phyloP scores from a whole-genome alignment of 2,329 filamentous ascomycete genomes.

The Aspergillus sp. region DNA sequence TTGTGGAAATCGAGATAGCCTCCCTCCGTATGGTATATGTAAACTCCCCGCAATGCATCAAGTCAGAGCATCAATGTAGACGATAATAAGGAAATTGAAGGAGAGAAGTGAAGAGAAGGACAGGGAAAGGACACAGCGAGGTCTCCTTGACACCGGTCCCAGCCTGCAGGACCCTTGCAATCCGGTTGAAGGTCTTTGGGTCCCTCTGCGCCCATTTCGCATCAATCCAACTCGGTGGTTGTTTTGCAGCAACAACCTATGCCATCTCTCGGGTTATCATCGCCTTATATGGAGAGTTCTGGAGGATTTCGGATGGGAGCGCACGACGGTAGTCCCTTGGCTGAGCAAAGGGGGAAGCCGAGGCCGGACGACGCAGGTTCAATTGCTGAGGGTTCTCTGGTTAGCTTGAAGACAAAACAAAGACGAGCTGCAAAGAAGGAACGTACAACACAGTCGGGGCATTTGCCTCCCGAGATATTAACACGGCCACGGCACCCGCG shows the following conservation, averaged over 20 bases:
- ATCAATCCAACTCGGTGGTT: neutral
- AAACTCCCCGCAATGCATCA: constrained; percentile 35
- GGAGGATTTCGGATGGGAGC: constrained; percentile 34
- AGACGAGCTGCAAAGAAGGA: neutral
- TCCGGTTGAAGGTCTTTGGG: constrained; percentile 9
- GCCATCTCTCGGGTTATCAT: constrained; percentile 19
- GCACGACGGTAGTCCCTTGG: constrained; percentile 38
- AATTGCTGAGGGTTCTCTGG: constrained; percentile 25
- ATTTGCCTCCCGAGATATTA: constrained; percentile 44
- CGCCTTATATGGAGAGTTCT: constrained; percentile 27
- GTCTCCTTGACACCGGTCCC: constrained; percentile 14
- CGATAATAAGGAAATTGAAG: constrained; percentile 10
- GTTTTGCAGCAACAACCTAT: constrained; percentile 7
- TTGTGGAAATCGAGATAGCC: constrained; percentile 21
- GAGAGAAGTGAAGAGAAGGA: constrained; percentile 8
- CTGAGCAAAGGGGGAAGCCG: constrained; percentile 42
- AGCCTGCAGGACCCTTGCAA: constrained; percentile 20
- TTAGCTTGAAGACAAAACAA: neutral
- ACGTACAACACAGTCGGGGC: constrained; percentile 47
- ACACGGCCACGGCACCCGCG: constrained; percentile 49
- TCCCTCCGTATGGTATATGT: constrained; percentile 26
- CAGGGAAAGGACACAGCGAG: constrained; percentile 4
- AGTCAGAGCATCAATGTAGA: constrained; percentile 18
- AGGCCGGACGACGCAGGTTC: constrained; percentile 40
- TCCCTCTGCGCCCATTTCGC: neutral